Base-by-base conservation (phyloP, 2,329 filamentous ascomycete genomes). In the Didymella exigua region DNA sequence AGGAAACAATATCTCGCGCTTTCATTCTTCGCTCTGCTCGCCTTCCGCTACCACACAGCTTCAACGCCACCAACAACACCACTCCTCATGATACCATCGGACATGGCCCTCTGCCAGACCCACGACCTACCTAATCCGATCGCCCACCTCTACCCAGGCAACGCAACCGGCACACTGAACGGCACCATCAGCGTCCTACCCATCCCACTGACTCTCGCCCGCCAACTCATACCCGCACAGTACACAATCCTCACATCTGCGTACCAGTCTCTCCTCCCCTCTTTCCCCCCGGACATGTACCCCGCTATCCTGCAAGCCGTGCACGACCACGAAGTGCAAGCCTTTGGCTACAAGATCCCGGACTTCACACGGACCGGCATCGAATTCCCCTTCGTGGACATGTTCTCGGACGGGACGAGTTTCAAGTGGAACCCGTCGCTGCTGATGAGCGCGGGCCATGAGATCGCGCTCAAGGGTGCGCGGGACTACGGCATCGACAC, bases 351-450 rank as follows among this genome's bases (percentile, higher is more conserved):
- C 45, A 72, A 72, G 2, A 69, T 81, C 6, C 69, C 77, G 0
- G 81, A 83, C 63, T 84, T 84, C 44, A 75, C 78, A 21, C 79
- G 79, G 31, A 71, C 79, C 16, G 77, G 79, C 8, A 78, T 83
- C 56, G 79, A 82, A 59, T 85, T 84, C 53, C 83, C 83, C 0
- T 86, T 85, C 65, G 55, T 85, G 31, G 82, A 84, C 62, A 63
- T 82, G 5, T 71, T 83, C 2, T 74, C 76, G 44, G 81, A 84
- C 66, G 79, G 78, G 29, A 71, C 76, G 56, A 79, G 77, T 2
- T 86, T 84, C 71, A 78, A 79, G 33, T 84, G 80, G 76, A 76
- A 75, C 0, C 77, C 77, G 0, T 75, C 76, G 2, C 75, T 82
- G 48, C 68, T 84, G 52, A 78, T 85, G 58, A 78, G 76, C 2